Conservation (phyloP, 148 eudicot genomes). For the Rhododendron mucronatum region DNA sequence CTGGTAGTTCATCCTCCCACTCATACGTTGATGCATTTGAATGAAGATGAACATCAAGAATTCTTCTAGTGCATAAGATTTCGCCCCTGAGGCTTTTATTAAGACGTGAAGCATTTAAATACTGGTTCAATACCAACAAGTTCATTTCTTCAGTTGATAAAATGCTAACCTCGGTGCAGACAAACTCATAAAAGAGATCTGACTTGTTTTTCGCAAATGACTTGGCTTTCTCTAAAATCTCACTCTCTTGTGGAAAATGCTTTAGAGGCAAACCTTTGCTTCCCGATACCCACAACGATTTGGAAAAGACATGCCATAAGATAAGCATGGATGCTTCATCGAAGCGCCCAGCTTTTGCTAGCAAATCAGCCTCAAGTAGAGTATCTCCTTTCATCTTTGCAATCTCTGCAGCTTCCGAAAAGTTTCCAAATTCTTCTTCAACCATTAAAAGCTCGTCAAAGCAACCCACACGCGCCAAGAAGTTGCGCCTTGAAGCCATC, state of each 20-base stretch:
- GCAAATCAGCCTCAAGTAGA: conserved; percentile 49
- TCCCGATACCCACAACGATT: conserved; percentile 36
- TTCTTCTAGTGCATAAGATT: conserved; percentile 32
- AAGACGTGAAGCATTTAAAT: conserved; percentile 19
- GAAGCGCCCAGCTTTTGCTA: conserved; percentile 39
- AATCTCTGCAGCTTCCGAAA: conserved; percentile 51
- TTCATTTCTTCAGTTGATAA: conserved; percentile 29
- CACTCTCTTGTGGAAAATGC: conserved; percentile 31
- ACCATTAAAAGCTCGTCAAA: conserved; percentile 53
- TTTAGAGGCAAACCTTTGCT: conserved; percentile 57
- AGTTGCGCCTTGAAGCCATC: conserved; percentile 38
- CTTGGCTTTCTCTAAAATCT: conserved; percentile 40
- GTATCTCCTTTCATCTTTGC: conserved; percentile 49
- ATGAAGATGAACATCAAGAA: conserved; percentile 39
- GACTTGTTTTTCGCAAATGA: conserved; percentile 30
- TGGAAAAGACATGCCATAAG: conserved; percentile 34
- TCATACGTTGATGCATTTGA: conserved; percentile 26
- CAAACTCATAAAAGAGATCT: conserved; percentile 25
- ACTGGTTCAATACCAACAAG: conserved; percentile 17
- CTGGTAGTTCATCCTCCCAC: conserved; percentile 21
- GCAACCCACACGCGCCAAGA: conserved; percentile 38
- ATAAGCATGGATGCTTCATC: conserved; percentile 31
- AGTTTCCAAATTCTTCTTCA: conserved; percentile 59
- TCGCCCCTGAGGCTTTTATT: conserved; percentile 33
- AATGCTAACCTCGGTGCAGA: conserved; percentile 35